These are phyloP conservation scores for Teratosphaeria pseudoeucalypti DNA, from an alignment of 2,329 filamentous ascomycete genomes.

Conservation along the genomic window DNA sequence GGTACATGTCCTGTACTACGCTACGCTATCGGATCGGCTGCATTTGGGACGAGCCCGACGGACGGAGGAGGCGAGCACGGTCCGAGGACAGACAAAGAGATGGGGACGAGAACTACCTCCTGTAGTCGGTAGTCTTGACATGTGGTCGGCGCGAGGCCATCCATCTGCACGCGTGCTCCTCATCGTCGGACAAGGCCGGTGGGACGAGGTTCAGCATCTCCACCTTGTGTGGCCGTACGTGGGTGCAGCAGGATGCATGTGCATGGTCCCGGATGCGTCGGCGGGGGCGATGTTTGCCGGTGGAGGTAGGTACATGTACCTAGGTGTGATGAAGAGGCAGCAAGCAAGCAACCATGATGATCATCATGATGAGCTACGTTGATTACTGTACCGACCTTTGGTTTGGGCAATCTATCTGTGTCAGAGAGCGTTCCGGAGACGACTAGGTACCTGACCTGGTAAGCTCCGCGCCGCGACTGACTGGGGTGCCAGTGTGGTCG, in stretches of 20 bases:
- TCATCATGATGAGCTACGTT: too few relatives aligned
- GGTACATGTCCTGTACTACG: neutral
- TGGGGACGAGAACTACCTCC: too few relatives aligned
- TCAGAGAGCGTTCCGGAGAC: too few relatives aligned
- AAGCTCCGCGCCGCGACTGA: neutral
- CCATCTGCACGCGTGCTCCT: neutral
- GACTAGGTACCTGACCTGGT: too few relatives aligned
- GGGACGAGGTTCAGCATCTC: neutral
- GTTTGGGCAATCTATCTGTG: too few relatives aligned
- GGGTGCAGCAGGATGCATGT: neutral
- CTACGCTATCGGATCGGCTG: neutral
- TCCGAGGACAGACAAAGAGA: neutral
- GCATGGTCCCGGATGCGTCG: too few relatives aligned
- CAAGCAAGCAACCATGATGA: neutral
- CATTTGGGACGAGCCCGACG: neutral
- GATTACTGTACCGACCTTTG: too few relatives aligned
- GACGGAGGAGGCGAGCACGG: neutral
- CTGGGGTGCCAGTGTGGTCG: neutral
- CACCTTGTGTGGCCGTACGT: neutral
- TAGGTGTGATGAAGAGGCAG: neutral
- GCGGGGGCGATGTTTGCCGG: too few relatives aligned
- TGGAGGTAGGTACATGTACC: too few relatives aligned
- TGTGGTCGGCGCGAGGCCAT: neutral
- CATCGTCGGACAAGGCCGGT: neutral
- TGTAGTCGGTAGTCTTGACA: neutral